Conservation (phyloP, 495 filamentous ascomycete species). For the Trichoderma virens region DNA sequence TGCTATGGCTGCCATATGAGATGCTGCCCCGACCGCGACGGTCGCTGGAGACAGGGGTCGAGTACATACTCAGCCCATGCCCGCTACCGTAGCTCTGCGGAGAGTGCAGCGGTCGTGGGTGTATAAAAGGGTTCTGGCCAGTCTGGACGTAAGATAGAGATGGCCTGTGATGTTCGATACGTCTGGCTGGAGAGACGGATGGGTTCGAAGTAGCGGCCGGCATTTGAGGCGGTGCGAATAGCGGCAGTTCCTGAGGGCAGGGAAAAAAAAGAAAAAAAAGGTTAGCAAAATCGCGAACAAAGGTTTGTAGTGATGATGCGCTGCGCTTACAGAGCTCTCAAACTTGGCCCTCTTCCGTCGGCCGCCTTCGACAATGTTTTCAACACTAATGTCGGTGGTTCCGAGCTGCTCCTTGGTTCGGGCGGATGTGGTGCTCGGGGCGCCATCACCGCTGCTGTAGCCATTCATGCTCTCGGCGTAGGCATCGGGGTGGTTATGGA, state of each 20-base stretch:
- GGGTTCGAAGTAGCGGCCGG: constrained; percentile 81
- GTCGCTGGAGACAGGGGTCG: constrained; percentile 51
- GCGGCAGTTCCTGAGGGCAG: constrained; percentile 74
- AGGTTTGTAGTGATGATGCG: constrained; percentile 15
- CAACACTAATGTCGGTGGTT: constrained; percentile 94
- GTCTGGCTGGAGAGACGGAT: constrained; percentile 86
- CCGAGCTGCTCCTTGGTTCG: constrained; percentile 72
- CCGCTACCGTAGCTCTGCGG: constrained; percentile 63
- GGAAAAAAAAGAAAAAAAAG: constrained; percentile 16
- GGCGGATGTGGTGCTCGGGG: constrained; percentile 63
- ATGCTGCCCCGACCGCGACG: constrained; percentile 61
- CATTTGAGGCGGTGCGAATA: constrained; percentile 91
- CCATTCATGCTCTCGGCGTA: constrained; percentile 58
- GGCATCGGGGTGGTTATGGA: constrained; percentile 47
- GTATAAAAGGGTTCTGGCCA: constrained; percentile 65
- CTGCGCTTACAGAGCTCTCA: constrained; percentile 76
- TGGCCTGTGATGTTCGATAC: constrained; percentile 45
- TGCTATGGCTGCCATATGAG: constrained; percentile 32
- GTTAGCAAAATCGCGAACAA: constrained; percentile 14
- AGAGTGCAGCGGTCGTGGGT: constrained; percentile 64
- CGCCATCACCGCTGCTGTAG: constrained; percentile 77
- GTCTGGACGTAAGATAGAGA: constrained; percentile 63
- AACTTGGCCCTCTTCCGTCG: constrained; percentile 95
- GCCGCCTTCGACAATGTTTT: constrained; percentile 96
- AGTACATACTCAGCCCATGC: constrained; percentile 38